Percentiles rank a stretch among this genome's conserved stretches.
These are phyloP conservation scores for Microstegium vimineum DNA, from an alignment of 176 grass and related monocot species.

Conservation along the genomic window DNA sequence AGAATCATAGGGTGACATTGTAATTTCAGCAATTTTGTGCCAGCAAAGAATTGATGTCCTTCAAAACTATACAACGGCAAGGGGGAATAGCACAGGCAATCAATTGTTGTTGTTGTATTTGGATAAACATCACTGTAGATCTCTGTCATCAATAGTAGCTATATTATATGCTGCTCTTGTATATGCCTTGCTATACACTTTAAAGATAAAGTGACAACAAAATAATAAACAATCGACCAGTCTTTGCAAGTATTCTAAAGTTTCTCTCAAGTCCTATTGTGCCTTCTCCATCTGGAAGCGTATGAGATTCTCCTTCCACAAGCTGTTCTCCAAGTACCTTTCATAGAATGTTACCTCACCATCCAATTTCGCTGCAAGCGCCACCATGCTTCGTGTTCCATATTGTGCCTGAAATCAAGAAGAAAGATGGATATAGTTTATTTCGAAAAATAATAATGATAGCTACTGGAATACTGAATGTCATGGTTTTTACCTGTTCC, in stretches of 20 bases:
- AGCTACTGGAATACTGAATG: background rate
- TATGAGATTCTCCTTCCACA: conserved; percentile 59
- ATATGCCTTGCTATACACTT: background rate
- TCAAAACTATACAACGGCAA: background rate
- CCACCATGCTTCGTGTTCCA: conserved; percentile 83
- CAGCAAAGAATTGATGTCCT: background rate
- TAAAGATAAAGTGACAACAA: background rate
- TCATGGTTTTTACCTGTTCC: conserved; percentile 34
- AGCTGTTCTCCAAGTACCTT: conserved; percentile 47
- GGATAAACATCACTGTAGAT: background rate
- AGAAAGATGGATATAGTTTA: background rate
- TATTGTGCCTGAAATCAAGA: conserved; percentile 46
- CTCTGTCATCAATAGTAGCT: background rate
- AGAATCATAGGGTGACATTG: background rate
- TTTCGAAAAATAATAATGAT: background rate
- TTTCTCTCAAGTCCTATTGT: conserved; percentile 9
- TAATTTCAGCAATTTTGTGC: background rate
- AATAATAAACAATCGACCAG: background rate
- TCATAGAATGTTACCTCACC: conserved; percentile 63
- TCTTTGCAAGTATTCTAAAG: background rate
- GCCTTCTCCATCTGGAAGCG: conserved; percentile 45
- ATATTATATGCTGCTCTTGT: background rate
- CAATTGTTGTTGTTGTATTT: background rate
- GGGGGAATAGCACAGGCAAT: background rate
- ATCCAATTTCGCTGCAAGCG: conserved; percentile 41